phyloP scores from a whole-genome alignment of 352 stramenopile genomes.

The Pythium biforme region DNA sequence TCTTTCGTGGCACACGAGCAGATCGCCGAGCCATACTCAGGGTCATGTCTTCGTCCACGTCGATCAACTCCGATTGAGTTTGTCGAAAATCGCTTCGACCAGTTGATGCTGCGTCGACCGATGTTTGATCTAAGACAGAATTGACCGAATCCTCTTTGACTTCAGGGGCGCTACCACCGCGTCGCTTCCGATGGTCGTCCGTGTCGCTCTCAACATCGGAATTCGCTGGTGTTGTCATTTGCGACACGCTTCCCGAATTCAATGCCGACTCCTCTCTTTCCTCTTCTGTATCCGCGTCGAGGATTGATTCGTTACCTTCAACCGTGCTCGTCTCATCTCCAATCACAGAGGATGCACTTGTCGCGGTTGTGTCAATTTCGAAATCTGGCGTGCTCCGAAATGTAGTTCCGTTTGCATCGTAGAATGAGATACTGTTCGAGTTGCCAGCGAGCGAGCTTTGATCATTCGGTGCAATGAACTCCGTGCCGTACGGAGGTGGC shows the following conservation, averaged over 20 bases:
- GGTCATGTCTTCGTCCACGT: conserved; percentile 20
- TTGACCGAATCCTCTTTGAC: background rate
- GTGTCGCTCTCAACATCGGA: conserved; percentile 62
- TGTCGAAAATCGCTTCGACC: background rate
- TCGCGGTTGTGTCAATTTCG: conserved; percentile 42
- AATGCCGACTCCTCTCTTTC: conserved; percentile 37
- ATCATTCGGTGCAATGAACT: conserved; percentile 65
- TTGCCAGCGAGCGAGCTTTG: conserved; percentile 37
- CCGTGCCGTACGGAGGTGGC: conserved; percentile 10
- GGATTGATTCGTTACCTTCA: conserved; percentile 30
- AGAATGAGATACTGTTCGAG: conserved; percentile 56
- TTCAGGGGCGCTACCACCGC: background rate
- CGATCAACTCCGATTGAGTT: background rate
- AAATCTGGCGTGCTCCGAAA: conserved; percentile 49
- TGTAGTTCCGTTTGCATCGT: conserved; percentile 61
- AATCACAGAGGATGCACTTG: conserved; percentile 11
- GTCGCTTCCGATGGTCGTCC: background rate
- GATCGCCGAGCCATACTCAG: conserved; percentile 41
- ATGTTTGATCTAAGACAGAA: background rate
- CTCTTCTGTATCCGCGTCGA: conserved; percentile 61
- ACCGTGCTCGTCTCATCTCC: conserved; percentile 18
- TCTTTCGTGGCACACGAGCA: conserved; percentile 68
- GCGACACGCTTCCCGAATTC: conserved; percentile 48
- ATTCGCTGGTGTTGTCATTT: conserved; percentile 63
- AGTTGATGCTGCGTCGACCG: background rate